A percentile compares a stretch with the other conserved stretches of the same genome.
Evolutionary conservation across 306 rosid species (phyloP).

Genomic region (Oxytropis ochrocephala): DNA sequence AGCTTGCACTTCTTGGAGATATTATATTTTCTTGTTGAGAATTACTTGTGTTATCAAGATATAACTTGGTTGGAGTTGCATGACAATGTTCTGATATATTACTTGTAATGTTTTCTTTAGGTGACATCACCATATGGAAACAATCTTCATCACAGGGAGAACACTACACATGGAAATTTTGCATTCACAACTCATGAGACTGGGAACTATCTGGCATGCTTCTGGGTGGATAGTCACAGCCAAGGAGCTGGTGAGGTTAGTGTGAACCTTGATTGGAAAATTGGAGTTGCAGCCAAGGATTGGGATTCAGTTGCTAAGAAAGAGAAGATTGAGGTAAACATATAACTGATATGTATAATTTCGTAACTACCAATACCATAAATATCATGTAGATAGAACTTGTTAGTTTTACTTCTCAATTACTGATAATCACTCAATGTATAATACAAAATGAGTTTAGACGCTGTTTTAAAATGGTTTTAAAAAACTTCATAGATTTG

Average conservation of each 20-base stretch:
- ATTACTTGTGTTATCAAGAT: background rate
- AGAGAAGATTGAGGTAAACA: slow-evolving; percentile 82
- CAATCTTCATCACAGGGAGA: slow-evolving; percentile 56
- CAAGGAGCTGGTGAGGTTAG: slow-evolving; percentile 37
- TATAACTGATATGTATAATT: background rate
- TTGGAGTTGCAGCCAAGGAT: slow-evolving; percentile 91
- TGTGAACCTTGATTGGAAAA: slow-evolving; percentile 90
- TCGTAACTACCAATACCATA: background rate
- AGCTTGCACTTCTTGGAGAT: background rate
- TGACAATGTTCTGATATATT: slow-evolving; percentile 9
- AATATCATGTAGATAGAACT: background rate
- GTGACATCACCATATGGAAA: slow-evolving; percentile 91
- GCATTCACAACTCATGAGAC: slow-evolving; percentile 86
- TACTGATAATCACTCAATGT: background rate
- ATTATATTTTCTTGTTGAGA: background rate
- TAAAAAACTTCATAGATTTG: background rate
- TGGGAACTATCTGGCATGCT: slow-evolving; percentile 87
- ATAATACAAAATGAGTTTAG: background rate
- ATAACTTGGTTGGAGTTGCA: background rate
- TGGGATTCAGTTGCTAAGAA: slow-evolving; percentile 96
- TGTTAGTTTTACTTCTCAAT: background rate
- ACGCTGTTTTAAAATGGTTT: background rate
- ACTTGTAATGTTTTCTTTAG: slow-evolving; percentile 32
- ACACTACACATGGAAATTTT: slow-evolving; percentile 69
- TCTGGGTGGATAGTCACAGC: slow-evolving; percentile 50